Base-by-base conservation (phyloP, 2,329 filamentous ascomycete genomes). In the Chrysoporthe puriensis region DNA sequence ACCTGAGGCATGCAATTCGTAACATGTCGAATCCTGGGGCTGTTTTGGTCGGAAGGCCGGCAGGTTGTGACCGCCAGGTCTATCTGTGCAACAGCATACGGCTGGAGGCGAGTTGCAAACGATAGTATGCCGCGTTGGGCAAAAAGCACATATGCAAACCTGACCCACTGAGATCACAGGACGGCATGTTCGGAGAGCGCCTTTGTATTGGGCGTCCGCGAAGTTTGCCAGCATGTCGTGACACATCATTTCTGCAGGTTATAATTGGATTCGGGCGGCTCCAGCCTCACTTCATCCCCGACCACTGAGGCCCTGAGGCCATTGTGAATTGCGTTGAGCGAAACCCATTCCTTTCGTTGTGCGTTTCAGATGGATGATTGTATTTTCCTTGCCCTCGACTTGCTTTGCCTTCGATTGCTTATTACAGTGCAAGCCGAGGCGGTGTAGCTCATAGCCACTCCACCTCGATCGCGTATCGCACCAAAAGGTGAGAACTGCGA, bases 61-160 rank as follows among this genome's bases (percentile, higher is more conserved):
- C 50, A 32, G 32, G 61, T 32, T 57, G 32, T 44, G 36, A 13
- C 16, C 8, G 5, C n/a, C 18, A 16, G 9, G 11, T 44, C 14
- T 13, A 8, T 32, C 48, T 14, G 46, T 62, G 21, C 48, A 34
- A 56, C 48, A 40, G 57, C 44, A 36, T 34, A 48, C 32, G 46
- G 54, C 65, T 67, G 50, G 26, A 42, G 21, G 16, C 52, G 64
- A 46, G 18, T 34, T 54, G 48, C 46, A 32, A 67, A 59, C 58
- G 62, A 46, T 42, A 62, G 48, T 34, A 52, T n/a, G 56, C 43
- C 63, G 48, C n/a, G 4, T 44, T n/a, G 57, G 44, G 43, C n/a
- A 57, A n/a, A 14, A 50, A 40, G 11, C 7, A n/a, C 21, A 36
- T 21, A 63, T 56, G 56, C 42, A 46, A 48, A 40, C 32, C 42